phyloP scores from a whole-genome alignment of 768 basidiomycete genomes.

The Psilocybe cubensis region DNA sequence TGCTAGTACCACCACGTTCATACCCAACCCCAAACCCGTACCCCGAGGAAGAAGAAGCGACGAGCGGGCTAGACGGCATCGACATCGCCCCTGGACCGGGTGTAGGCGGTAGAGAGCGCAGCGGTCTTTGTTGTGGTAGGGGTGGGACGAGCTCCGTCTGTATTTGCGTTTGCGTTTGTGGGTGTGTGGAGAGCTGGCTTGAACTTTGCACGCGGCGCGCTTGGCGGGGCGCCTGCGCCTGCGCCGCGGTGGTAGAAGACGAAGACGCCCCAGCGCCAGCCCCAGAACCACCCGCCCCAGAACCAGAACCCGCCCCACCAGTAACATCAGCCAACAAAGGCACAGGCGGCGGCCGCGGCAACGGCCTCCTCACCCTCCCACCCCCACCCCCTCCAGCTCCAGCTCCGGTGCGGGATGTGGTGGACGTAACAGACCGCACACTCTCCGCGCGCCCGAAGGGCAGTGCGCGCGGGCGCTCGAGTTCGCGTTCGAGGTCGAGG shows the following conservation, averaged over 20 bases:
- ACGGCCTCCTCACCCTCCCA: constrained; percentile 17
- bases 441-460: constrained; percentile 12
- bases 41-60: background rate
- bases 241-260: constrained; percentile 6
- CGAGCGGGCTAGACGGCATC: too few species aligned
- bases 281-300: background rate
- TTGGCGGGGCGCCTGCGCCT: background rate
- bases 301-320: background rate
- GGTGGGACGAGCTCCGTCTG: background rate
- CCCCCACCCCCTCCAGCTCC: too few species aligned
- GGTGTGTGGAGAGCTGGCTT: constrained; percentile 17
- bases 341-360: background rate
- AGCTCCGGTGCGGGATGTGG: constrained; percentile 4
- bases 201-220: constrained; percentile 22
- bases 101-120: background rate
- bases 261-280: background rate
- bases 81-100: background rate
- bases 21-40: too few species aligned
- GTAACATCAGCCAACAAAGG: background rate
- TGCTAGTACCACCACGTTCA: too few species aligned
- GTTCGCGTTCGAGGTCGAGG: too few species aligned
- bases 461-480: constrained; percentile 3
- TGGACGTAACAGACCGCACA: constrained; percentile 10
- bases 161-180: background rate
- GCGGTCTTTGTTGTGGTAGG: background rate